Percentiles rank a stretch among this genome's conserved stretches.
These are phyloP conservation scores for Aspergillus piperis DNA, from an alignment of 2,329 filamentous ascomycete genomes.

Conservation along the genomic window DNA sequence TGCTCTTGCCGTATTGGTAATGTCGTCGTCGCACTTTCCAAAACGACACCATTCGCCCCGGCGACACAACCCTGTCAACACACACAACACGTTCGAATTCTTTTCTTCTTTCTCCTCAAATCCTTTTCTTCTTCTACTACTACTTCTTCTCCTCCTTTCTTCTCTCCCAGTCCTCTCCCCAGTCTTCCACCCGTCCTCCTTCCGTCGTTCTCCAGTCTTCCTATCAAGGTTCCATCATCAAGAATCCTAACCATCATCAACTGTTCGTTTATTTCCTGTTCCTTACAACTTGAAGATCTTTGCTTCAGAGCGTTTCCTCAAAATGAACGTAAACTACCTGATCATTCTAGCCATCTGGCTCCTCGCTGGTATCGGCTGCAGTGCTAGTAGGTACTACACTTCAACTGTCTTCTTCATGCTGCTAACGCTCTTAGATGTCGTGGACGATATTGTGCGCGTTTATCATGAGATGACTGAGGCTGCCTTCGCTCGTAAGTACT, in stretches of 20 bases:
- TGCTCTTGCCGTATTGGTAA: background rate
- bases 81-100: constrained; percentile 1
- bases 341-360: constrained; percentile 25
- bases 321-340: constrained; percentile 18
- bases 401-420: background rate
- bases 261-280: constrained; percentile 1
- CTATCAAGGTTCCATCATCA: too few species aligned
- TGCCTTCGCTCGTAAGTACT: constrained; percentile 9
- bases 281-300: background rate
- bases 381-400: constrained; percentile 23
- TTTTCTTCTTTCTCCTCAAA: constrained; percentile 3
- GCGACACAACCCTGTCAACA: background rate
- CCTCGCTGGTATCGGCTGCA: constrained; percentile 18
- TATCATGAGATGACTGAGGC: constrained; percentile 3
- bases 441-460: background rate
- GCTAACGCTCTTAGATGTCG: background rate
- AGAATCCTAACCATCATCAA: background rate
- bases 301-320: constrained; percentile 8
- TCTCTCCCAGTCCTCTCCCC: too few species aligned
- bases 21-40: constrained; percentile 7
- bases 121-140: too few species aligned
- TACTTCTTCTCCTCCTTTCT: too few species aligned
- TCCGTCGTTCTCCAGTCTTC: background rate
- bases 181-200: background rate
- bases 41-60: constrained; percentile 1